Evolutionary conservation across 306 rosid genomes (phyloP), one percentile per base, ranked within the genome.

Genomic region (Cucurbita pepo): DNA sequence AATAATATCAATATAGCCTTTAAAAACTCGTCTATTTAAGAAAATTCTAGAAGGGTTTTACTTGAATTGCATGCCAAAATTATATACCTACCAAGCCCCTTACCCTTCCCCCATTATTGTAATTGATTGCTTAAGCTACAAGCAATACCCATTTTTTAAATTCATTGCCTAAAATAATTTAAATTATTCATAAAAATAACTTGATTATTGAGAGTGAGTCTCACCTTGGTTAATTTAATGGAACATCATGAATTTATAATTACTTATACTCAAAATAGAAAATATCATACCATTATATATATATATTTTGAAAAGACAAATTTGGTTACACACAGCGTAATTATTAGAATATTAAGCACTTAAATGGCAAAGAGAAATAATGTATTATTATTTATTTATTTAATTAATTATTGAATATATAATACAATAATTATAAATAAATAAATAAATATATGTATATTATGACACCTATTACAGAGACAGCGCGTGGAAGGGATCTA

Each of bases 311-410:
- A 80, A 83, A 72, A 78, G 81, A 69, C 83, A 76, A 41, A 36
- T 71, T 78, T 82, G 77, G 81, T 25, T 71, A 79, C 63, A 69
- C 38, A 69, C 75, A 79, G 64, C 77, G 72, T 72, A 76, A 82
- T 82, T 30, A 82, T 81, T 41, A 62, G 34, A 74, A 72, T 41
- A 74, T 78, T 59, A 71, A 75, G 75, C 78, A 64, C 75, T 47
- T 56, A 77, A 81, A 77, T 71, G 71, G 60, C 54, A 50, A 50
- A 50, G 54, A 7, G 45, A 1, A 41, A 41, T 6, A 41, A 41
- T 54, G 37, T 38, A 55, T 3, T 38, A 65, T 4, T 30, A 3
- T 56, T 16, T 16, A 45, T 10, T 45, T 45, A 7, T 38, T 8
- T 61, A 10, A 15, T 37, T 61, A 4, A 13, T 14, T 22, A 22